Evolutionary conservation across 257 asterid genomes (phyloP), one percentile per base, ranked within the genome.

Genomic region (Nicotiana paniculata): DNA sequence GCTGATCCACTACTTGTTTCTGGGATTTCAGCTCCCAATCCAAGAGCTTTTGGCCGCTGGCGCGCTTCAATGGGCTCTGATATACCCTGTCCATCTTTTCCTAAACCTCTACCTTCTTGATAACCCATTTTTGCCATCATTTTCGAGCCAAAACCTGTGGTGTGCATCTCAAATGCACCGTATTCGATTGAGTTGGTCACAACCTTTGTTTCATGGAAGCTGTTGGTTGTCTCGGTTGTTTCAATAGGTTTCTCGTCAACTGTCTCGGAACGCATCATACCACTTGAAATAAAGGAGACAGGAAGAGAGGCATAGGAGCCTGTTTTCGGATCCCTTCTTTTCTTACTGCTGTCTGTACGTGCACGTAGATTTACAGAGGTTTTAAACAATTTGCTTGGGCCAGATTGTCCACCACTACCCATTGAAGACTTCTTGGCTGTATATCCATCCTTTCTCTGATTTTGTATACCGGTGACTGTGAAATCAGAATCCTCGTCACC

Each of bases 41-140:
- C 99, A 15, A 96, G 97, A 72, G 99, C 89, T 84, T 91, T 96
- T 26, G 98, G 98, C 59, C 99, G 90, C 82, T 93, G 97, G 46
- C 53, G 79, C 69, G 90, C 99, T 89, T 94, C 94, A 33, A 96
- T 90, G 65, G 99, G 99, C 85, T 84, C 83, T 11, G 95, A 82
- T 84, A 89, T 86, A 4, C 99, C 98, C 88, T 90, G 93, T 46
- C 98, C 97, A 26, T 92, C 97, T 85, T 94, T 96, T 5, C 99
- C 99, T 64, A 94, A 82, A 21, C 98, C 99, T 2, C 77, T 86
- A 18, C 98, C 98, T 86, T 90, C 97, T 35, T 92, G 86, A 79
- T 86, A 94, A 67, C 99, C 99, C 99, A 94, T 94, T 89, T 94
- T 96, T 59, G 98, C 98, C 97, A 96, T 62, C 97, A 94, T 93